These are phyloP conservation scores for cucumber (Cucumis sativus) DNA, from an alignment of 306 rosid species.

Conservation along the genomic window Cucumber_9930_V3 NC_026655.2:18930501-18931000, in stretches of 20 bases:
- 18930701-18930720: constrained; percentile 40
- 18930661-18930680: constrained; percentile 31
- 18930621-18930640: not conserved
- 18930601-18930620: not conserved
- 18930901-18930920: not conserved
- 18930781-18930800: not conserved
- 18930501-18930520: constrained; percentile 66
- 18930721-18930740: constrained; percentile 37
- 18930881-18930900: not conserved
- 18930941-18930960: not conserved
- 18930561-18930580: constrained; percentile 33
- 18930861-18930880: not conserved
- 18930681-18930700: constrained; percentile 27
- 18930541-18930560: constrained; percentile 21
- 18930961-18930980: not conserved
- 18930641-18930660: constrained; percentile 11
- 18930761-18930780: constrained; percentile 9
- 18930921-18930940: not conserved
- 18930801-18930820: not conserved
- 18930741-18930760: constrained; percentile 19
- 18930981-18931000: not conserved
- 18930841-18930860: not conserved
- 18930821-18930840: not conserved
- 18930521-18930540: constrained; percentile 62
- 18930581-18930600: not conserved